phyloP scores from a whole-genome alignment of 1,284 basidiomycete species.

The Boletus subluridellus region DNA sequence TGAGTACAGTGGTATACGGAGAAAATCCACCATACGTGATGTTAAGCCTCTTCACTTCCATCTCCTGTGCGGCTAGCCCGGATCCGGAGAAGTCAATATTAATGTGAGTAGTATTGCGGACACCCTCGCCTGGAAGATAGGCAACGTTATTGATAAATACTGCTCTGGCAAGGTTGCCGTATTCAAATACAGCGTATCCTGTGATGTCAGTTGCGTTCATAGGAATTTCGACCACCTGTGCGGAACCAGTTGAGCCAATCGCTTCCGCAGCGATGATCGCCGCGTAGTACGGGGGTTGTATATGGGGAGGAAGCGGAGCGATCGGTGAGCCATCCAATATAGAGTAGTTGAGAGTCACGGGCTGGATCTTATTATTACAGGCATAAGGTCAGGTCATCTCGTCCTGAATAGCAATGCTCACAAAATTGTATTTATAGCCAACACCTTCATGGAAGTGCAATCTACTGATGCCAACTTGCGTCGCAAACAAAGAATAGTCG shows the following conservation, averaged over 20 bases:
- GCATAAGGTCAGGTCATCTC: not conserved
- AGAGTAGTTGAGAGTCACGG: constrained; percentile 50
- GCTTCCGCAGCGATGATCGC: constrained; percentile 49
- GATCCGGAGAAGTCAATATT: constrained; percentile 37
- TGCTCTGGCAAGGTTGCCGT: constrained; percentile 42
- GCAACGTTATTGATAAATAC: constrained; percentile 58
- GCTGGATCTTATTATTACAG: constrained; percentile 46
- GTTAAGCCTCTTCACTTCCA: constrained; percentile 44
- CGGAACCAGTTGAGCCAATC: constrained; percentile 39
- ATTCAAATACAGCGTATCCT: constrained; percentile 63
- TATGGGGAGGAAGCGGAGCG: constrained; percentile 49
- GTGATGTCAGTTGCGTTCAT: constrained; percentile 50
- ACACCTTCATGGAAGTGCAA: constrained; percentile 45
- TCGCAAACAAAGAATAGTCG: constrained; percentile 59
- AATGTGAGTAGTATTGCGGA: constrained; percentile 44
- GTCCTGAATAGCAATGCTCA: constrained; percentile 19
- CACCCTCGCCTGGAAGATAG: constrained; percentile 41
- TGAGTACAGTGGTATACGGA: not conserved
- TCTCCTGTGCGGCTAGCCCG: constrained; percentile 17
- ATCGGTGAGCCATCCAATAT: constrained; percentile 49
- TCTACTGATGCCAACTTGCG: constrained; percentile 36
- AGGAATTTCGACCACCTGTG: constrained; percentile 50
- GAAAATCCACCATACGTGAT: constrained; percentile 39
- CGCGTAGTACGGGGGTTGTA: constrained; percentile 62
- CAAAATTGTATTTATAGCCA: constrained; percentile 49